Base-by-base conservation (phyloP, 2,329 filamentous ascomycete species). In the Lasiodiplodia citricola region DNA sequence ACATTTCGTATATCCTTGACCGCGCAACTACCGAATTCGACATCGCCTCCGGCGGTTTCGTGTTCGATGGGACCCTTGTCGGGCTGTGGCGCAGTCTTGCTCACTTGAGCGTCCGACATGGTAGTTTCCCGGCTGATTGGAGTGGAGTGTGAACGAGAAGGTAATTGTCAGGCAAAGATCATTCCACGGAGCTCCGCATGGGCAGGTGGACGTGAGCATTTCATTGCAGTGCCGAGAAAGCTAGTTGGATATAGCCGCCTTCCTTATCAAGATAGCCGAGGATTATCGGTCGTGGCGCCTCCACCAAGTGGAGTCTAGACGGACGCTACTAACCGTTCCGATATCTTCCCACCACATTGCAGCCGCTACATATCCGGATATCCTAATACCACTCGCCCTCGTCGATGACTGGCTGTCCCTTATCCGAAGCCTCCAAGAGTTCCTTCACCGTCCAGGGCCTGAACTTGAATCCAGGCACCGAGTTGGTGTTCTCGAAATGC, bases 381-480 rank as follows among this genome's bases (percentile, higher is more conserved):
- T 52, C 2, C 25, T 55, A 55, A 10, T 16, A 57, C 18, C 35
- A 57, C 5, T 41, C 54, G 2, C 31, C 54, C 31, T 57, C 54
- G 38, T 57, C 31, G 8, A 21, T 13, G 7, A 57, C 13, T 2
- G 31, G 31, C 18, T 57, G 7, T 8, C 54, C 28, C 54, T 11
- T 57, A n/a, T 57, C 31, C 3, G 54, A 57, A 1, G 31, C 54
- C 18, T 57, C 35, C 3, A 38, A 4, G 7, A 57, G 10, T 16
- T 57, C 31, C 18, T 13, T 75, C 74, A 76, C 31, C 10, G n/a
- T 41, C 21, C 21, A 58, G 1, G n/a, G 21, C 10, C 16, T 41
- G 35, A 23, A 28, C 21, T 18, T 58, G 11, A 16, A 58, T 11
- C 37, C 35, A 3, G 21, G 35, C 3, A 18, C n/a, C 3, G 37